Evolutionary conservation across 2,329 filamentous ascomycete species (phyloP).

Genomic region (Calonectria crousiana): DNA sequence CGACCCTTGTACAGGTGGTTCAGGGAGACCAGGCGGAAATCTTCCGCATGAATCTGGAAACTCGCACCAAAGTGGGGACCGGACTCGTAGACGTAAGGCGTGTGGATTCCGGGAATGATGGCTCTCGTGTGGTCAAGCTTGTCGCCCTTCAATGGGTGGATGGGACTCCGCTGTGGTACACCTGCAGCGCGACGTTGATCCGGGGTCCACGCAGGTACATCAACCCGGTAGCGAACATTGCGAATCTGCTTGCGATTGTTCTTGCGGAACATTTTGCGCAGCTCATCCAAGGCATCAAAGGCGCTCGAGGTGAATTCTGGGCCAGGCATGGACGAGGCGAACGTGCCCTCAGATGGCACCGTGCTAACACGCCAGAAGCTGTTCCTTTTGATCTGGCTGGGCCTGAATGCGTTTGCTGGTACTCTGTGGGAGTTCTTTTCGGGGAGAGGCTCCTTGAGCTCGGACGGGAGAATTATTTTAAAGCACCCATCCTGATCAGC

Average conservation of each 20-base stretch:
- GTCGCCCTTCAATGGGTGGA: slow-evolving; percentile 53
- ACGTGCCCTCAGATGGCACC: slow-evolving; percentile 48
- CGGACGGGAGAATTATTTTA: slow-evolving; percentile 51
- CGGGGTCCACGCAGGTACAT: slow-evolving; percentile 54
- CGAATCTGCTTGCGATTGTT: slow-evolving; percentile 52
- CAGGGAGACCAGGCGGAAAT: slow-evolving; percentile 53
- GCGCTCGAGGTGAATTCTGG: slow-evolving; percentile 42
- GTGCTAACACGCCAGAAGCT: slow-evolving; percentile 54
- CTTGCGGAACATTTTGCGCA: slow-evolving; percentile 52
- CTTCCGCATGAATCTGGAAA: slow-evolving; percentile 56
- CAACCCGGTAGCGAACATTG: slow-evolving; percentile 52
- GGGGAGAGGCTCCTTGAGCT: slow-evolving; percentile 48
- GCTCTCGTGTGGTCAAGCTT: slow-evolving; percentile 52
- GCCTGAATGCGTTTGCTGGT: slow-evolving; percentile 52
- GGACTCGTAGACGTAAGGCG: slow-evolving; percentile 56
- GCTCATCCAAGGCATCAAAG: slow-evolving; percentile 46
- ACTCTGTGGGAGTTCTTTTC: slow-evolving; percentile 46
- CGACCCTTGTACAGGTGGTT: slow-evolving; percentile 55
- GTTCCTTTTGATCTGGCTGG: slow-evolving; percentile 50
- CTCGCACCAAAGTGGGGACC: slow-evolving; percentile 53
- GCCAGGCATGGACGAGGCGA: slow-evolving; percentile 42
- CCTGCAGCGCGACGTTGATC: slow-evolving; percentile 51
- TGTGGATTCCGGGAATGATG: slow-evolving; percentile 55
- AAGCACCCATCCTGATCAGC: slow-evolving; percentile 53
- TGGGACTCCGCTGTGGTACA: slow-evolving; percentile 52